Base-by-base conservation (phyloP, 2,329 filamentous ascomycete species). In the Colletotrichum camelliae region DNA sequence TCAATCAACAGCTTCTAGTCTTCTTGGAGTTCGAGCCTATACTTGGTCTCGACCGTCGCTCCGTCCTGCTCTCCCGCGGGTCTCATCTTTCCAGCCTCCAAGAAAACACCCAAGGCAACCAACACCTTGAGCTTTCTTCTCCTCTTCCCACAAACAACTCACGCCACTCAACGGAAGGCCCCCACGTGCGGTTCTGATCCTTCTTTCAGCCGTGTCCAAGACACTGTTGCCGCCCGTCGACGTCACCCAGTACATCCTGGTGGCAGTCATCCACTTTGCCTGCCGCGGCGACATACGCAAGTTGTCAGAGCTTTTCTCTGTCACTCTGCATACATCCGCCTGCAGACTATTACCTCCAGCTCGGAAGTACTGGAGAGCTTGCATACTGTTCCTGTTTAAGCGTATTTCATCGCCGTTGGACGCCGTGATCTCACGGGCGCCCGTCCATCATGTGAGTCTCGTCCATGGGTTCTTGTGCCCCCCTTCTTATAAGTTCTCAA, bases 161-260 rank as follows among this genome's bases (percentile, higher is more conserved):
- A 52, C 70, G 66, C 74, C 72, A 71, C 67, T 37, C 27, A 18
- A 21, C 29, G 33, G 27, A 24, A 2, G 24, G 24, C 39, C 55
- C 70, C 74, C 70, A 74, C 76, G 66, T 74, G 69, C 74, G 61
- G 52, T 55, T 57, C 31, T 61, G 69, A 70, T 57, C 64, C 72
- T 33, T 58, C 39, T 48, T 18, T 33, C 37, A 64, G 58, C 39
- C 21, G 29, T 68, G 67, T 66, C 52, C 61, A 70, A 71, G 66
- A 58, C 69, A 67, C 60, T 24, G 31, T 62, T 58, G 21, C 57
- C 48, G 37, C 39, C 55, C 29, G 33, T 31, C 74, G 69, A 77
- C 76, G 76, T 76, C 73, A 76, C 73, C 35, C 60, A 39, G 64
- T 64, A 48, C 69, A 74, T 62, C 64, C 66, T 66, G 67, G 73